Evolutionary conservation across 768 basidiomycete genomes (phyloP).

Genomic region (Boletus pseudo-olivaceus): DNA sequence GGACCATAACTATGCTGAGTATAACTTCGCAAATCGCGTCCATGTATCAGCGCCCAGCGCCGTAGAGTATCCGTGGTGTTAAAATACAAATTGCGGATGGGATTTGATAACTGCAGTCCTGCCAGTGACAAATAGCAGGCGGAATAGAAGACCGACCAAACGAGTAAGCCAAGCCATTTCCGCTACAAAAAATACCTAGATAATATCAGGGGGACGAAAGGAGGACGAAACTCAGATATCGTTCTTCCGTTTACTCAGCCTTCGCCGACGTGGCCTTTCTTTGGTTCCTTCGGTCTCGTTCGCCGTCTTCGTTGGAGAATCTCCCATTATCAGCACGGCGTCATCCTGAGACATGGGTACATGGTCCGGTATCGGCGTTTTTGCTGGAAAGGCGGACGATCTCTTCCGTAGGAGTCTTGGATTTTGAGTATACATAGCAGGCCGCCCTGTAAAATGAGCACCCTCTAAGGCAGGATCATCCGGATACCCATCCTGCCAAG

Average conservation of each 20-base stretch:
- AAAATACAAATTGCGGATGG: conserved; percentile 11
- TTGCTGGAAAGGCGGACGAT: conserved; percentile 21
- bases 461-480: conserved; percentile 3
- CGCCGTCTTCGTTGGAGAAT: conserved; percentile 7
- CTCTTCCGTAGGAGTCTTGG: conserved; percentile 24
- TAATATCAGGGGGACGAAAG: conserved; percentile 12
- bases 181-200: conserved; percentile 9
- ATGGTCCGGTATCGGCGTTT: conserved; percentile 25
- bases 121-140: conserved; percentile 2
- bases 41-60: conserved; percentile 17
- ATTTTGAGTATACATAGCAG: conserved; percentile 10
- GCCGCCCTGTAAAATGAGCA: conserved; percentile 5
- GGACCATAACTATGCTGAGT: neutral
- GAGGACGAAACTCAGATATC: conserved; percentile 20
- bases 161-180: conserved; percentile 19
- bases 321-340: conserved; percentile 6
- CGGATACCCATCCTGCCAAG: conserved; percentile 5
- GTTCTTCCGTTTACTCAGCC: conserved; percentile 32
- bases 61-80: neutral
- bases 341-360: conserved; percentile 13
- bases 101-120: conserved; percentile 6
- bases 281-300: conserved; percentile 18
- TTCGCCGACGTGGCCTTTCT: conserved; percentile 30
- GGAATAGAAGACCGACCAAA: conserved; percentile 22
- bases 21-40: conserved; percentile 1